Evolutionary conservation across 306 rosid species (phyloP).

Genomic region (Rosa multiflora): DNA sequence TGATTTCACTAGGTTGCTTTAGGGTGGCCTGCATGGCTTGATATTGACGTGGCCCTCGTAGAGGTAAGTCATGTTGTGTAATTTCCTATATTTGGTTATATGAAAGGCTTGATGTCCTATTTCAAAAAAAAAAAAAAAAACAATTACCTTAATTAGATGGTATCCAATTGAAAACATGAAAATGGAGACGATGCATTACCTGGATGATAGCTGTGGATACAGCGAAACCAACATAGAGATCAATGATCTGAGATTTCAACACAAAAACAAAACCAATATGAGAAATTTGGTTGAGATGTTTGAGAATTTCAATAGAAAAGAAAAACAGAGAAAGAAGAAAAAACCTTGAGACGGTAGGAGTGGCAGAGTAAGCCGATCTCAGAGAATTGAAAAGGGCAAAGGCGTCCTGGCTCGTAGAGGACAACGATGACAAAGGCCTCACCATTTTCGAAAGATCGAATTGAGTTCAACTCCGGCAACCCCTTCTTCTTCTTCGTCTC

Average conservation of each 20-base stretch:
- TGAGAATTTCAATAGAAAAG: neutral
- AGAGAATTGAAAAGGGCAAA: slow-evolving; percentile 61
- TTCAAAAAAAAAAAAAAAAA: too few relatives aligned
- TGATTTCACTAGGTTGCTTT: too few relatives aligned
- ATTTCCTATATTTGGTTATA: too few relatives aligned
- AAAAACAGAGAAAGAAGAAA: neutral
- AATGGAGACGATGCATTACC: slow-evolving; percentile 34
- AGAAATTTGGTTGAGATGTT: slow-evolving; percentile 13
- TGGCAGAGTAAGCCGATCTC: slow-evolving; percentile 80
- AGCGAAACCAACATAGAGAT: slow-evolving; percentile 72
- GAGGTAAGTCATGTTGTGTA: too few relatives aligned
- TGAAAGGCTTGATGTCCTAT: too few relatives aligned
- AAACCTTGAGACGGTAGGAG: slow-evolving; percentile 74
- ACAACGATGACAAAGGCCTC: neutral
- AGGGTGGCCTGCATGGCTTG: too few relatives aligned
- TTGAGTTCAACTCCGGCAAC: neutral
- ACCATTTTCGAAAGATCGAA: slow-evolving; percentile 2
- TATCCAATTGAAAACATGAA: neutral
- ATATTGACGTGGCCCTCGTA: too few relatives aligned
- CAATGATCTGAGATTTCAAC: slow-evolving; percentile 55
- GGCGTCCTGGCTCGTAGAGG: slow-evolving; percentile 59
- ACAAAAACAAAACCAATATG: neutral
- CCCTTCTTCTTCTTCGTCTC: neutral
- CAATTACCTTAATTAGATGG: neutral
- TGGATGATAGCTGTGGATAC: slow-evolving; percentile 78